phyloP scores from a whole-genome alignment of 2,329 filamentous ascomycete genomes.

The Neonectria sp. region DNA sequence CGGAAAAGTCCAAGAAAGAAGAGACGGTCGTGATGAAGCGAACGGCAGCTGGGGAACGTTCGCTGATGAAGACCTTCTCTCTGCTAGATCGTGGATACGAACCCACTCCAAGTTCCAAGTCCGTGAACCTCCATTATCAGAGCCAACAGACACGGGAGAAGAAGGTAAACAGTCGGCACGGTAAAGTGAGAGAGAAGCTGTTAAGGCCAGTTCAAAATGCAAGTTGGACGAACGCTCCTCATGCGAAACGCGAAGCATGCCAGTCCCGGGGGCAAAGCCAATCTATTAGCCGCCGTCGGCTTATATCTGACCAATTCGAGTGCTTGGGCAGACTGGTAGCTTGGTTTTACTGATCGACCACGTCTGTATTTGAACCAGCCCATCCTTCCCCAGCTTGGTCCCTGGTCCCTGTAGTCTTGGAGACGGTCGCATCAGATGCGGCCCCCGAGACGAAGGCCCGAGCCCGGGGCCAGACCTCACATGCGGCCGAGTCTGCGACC shows the following conservation, averaged over 20 bases:
- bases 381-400: not conserved
- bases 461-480: not conserved
- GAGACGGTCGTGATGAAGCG: not conserved
- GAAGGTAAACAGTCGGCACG: slow-evolving; percentile 23
- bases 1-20: not conserved
- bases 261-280: not conserved
- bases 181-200: slow-evolving; percentile 27
- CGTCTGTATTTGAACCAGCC: not conserved
- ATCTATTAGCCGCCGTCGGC: slow-evolving; percentile 16
- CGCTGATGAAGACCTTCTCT: not conserved
- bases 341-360: too few relatives aligned
- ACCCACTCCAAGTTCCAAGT: slow-evolving; percentile 8
- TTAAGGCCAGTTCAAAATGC: slow-evolving; percentile 36
- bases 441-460: not conserved
- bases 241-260: slow-evolving; percentile 37
- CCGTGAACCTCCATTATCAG: slow-evolving; percentile 12
- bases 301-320: slow-evolving; percentile 9
- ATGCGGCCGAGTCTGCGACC: not conserved
- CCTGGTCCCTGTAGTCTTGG: not conserved
- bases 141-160: slow-evolving; percentile 26
- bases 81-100: not conserved
- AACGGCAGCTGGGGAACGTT: not conserved
- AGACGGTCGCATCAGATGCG: not conserved
- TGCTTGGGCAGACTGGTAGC: not conserved
- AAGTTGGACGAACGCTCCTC: slow-evolving; percentile 34